Evolutionary conservation across 768 basidiomycete genomes (phyloP).

Genomic region (Kwoniella europaea): DNA sequence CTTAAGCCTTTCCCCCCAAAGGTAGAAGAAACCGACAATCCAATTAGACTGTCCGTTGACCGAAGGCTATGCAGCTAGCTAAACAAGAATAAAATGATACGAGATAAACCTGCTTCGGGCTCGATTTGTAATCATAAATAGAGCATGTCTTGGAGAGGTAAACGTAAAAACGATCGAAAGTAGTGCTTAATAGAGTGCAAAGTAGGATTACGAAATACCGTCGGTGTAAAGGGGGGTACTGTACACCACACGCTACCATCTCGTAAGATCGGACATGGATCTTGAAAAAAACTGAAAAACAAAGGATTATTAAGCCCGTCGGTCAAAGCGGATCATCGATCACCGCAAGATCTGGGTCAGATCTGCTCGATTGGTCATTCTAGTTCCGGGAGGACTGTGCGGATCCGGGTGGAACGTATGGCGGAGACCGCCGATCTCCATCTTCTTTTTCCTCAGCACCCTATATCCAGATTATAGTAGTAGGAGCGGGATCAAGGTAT

Average conservation of each 20-base stretch:
- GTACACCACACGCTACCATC: too few species aligned
- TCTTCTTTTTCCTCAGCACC: not conserved
- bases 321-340: not conserved
- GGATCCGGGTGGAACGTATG: not conserved
- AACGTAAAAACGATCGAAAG: conserved; percentile 1
- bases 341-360: not conserved
- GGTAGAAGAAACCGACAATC: too few species aligned
- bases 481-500: too few species aligned
- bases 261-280: not conserved
- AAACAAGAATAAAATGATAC: not conserved
- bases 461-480: too few species aligned
- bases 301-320: not conserved
- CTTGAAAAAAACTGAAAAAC: not conserved
- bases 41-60: not conserved
- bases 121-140: not conserved
- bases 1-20: not conserved
- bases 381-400: too few species aligned
- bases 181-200: not conserved
- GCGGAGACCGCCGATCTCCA: not conserved
- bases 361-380: not conserved
- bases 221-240: not conserved
- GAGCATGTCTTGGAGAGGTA: not conserved
- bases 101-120: not conserved
- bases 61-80: not conserved
- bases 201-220: not conserved